Conservation (phyloP, 2,329 filamentous ascomycete species). For the Lasiodiplodia citricola region DNA sequence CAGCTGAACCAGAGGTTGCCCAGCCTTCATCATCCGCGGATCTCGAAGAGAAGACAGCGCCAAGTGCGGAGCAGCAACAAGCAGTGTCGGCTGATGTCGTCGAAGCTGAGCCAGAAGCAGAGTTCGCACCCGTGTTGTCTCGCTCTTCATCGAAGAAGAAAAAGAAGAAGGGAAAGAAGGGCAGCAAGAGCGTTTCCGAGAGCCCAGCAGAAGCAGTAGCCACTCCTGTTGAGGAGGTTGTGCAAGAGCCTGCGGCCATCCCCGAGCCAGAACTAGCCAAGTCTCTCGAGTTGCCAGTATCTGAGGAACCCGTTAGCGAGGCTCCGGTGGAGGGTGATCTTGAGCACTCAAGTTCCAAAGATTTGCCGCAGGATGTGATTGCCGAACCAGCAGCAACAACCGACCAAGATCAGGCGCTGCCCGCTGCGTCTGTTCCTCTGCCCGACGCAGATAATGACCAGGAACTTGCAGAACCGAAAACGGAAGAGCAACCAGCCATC, state of each 20-base stretch:
- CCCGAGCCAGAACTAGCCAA: neutral
- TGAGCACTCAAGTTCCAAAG: neutral
- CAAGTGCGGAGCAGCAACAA: too few species aligned
- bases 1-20: neutral
- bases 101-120: neutral
- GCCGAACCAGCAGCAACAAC: neutral
- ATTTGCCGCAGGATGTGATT: neutral
- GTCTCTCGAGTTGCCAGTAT: neutral
- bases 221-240: neutral
- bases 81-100: neutral
- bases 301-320: neutral
- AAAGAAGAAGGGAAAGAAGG: constrained; percentile 23
- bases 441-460: neutral
- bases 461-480: neutral
- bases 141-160: constrained; percentile 1
- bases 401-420: neutral
- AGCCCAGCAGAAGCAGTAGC: neutral
- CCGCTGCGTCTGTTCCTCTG: neutral
- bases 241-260: neutral
- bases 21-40: neutral
- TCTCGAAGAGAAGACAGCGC: neutral
- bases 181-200: constrained; percentile 2
- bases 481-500: neutral
- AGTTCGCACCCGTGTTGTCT: neutral
- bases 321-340: neutral